Percentiles rank a stretch among this genome's conserved stretches.
phyloP scores from a whole-genome alignment of 441 rosid genomes.

The Cnidoscolus chayamansa region DNA sequence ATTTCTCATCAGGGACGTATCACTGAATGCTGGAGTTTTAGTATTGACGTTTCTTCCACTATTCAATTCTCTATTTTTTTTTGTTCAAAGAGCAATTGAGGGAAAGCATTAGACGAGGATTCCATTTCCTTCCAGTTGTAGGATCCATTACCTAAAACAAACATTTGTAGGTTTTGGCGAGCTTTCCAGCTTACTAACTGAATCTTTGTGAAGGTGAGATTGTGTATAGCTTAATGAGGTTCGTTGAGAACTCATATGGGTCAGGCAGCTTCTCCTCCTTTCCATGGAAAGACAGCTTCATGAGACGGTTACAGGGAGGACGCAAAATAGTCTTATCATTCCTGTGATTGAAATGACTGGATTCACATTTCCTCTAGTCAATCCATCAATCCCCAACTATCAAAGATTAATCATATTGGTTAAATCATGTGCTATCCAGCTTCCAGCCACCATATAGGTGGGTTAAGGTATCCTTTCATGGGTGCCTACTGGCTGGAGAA shows the following conservation, averaged over 20 bases:
- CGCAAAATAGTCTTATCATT: not conserved
- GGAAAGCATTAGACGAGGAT: not conserved
- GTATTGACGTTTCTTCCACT: not conserved
- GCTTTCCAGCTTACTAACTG: not conserved
- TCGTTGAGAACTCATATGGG: not conserved
- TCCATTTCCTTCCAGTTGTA: not conserved
- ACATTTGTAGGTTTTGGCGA: conserved; percentile 4
- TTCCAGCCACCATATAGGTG: conserved; percentile 1
- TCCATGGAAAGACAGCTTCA: not conserved
- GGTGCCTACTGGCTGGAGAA: not conserved
- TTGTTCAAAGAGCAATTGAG: not conserved
- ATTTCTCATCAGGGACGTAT: not conserved
- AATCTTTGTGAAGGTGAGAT: not conserved
- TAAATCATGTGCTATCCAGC: not conserved
- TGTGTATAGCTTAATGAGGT: not conserved
- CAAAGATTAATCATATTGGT: not conserved
- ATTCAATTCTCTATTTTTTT: not conserved
- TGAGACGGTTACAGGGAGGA: not conserved
- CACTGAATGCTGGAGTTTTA: not conserved
- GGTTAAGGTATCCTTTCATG: not conserved
- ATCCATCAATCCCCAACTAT: not conserved
- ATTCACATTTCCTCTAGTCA: not conserved
- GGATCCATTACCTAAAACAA: not conserved
- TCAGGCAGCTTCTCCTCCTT: not conserved
- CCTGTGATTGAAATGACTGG: not conserved